Conservation (phyloP, 805 yeast species). For the Maudiozyma saulgeensis region DNA sequence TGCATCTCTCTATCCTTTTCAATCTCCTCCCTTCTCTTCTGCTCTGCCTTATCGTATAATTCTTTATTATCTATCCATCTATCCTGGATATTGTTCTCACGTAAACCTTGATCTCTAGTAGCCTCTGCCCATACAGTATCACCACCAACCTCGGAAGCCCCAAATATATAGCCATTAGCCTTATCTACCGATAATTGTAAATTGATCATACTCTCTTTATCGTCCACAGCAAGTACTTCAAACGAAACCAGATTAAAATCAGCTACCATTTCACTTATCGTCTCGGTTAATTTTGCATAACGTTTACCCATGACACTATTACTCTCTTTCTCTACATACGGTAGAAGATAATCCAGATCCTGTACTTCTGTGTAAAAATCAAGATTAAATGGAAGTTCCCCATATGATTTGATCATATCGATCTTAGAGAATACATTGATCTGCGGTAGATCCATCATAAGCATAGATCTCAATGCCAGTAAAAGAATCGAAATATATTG, state of each 20-base stretch:
- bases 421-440: constrained; percentile 87
- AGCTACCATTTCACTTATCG: constrained; percentile 73
- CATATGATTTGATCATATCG: constrained; percentile 69
- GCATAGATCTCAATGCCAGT: constrained; percentile 80
- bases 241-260: constrained; percentile 83
- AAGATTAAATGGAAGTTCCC: constrained; percentile 68
- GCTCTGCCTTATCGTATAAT: constrained; percentile 58
- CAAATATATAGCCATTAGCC: constrained; percentile 89
- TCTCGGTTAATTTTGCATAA: constrained; percentile 59
- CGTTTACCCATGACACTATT: constrained; percentile 51
- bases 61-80: constrained; percentile 88
- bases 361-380: constrained; percentile 91
- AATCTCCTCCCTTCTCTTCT: constrained; percentile 35
- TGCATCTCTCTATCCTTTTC: constrained; percentile 34
- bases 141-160: constrained; percentile 91
- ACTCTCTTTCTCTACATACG: constrained; percentile 62
- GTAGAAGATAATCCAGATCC: constrained; percentile 60
- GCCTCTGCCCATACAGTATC: constrained; percentile 98
- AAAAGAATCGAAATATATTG: constrained; percentile 77
- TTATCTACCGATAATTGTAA: constrained; percentile 72
- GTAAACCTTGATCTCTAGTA: constrained; percentile 61
- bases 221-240: constrained; percentile 85
- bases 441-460: constrained; percentile 87
- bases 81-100: constrained; percentile 69
- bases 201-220: constrained; percentile 84